phyloP scores from a whole-genome alignment of 23 red algal genomes.

The Gracilaria caudata region DNA sequence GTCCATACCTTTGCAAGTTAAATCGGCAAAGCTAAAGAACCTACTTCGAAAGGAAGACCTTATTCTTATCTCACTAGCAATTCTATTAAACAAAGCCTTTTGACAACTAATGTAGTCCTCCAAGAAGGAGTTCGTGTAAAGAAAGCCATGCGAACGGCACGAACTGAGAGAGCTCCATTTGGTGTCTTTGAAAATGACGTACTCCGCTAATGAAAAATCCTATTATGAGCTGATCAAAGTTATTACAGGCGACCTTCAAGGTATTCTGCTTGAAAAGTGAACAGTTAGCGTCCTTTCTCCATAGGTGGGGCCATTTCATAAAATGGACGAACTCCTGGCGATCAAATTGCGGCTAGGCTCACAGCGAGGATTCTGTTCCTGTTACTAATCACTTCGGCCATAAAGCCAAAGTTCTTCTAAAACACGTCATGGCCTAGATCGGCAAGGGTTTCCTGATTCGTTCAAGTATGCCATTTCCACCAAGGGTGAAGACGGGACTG shows the following conservation, averaged over 20 bases:
- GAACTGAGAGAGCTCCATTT: neutral
- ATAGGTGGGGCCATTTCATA: neutral
- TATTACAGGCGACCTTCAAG: neutral
- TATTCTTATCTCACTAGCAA: slow-evolving; percentile 15
- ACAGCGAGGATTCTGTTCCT: neutral
- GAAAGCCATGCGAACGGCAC: neutral
- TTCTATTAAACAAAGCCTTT: slow-evolving; percentile 8
- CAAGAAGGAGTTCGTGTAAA: neutral
- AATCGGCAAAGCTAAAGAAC: slow-evolving; percentile 13
- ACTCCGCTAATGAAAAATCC: neutral
- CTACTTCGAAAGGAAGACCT: neutral
- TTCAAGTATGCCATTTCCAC: neutral
- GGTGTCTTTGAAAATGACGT: neutral
- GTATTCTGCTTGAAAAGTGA: neutral
- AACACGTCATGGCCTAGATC: neutral
- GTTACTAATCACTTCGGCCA: neutral
- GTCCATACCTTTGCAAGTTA: too few relatives aligned
- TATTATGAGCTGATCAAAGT: slow-evolving; percentile 9
- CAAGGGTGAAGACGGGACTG: neutral
- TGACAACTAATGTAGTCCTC: neutral
- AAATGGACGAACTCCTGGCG: neutral
- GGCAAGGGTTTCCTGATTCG: neutral
- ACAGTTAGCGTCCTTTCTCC: neutral
- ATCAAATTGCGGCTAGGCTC: neutral
- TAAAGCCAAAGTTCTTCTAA: neutral